Percentiles rank a stretch among this genome's conserved stretches.
Conservation (phyloP, 192 early-diverging fungal species). For the Backusella parvicylindrica region DNA sequence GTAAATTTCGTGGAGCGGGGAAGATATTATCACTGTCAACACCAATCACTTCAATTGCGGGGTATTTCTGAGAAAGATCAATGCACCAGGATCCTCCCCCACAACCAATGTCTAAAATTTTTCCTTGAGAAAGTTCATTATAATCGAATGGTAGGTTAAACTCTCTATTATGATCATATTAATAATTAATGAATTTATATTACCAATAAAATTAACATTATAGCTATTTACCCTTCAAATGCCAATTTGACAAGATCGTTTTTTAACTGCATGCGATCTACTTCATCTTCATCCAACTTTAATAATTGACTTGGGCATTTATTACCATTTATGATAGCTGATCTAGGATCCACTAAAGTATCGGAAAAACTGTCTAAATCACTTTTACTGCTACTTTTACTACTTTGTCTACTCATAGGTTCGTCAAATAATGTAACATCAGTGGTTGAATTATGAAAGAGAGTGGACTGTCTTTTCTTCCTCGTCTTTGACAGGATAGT, state of each 20-base stretch:
- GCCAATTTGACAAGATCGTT: constrained; percentile 37
- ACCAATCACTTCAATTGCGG: constrained; percentile 26
- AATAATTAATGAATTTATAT: neutral
- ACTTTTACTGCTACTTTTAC: neutral
- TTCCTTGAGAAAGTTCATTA: neutral
- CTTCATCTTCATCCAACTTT: constrained; percentile 23
- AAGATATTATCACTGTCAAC: constrained; percentile 27
- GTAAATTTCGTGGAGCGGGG: constrained; percentile 19
- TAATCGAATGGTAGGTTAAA: constrained; percentile 22
- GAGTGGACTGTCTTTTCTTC: neutral
- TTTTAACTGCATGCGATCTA: constrained; percentile 31
- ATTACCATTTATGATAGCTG: neutral
- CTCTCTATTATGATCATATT: constrained; percentile 12
- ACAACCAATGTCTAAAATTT: constrained; percentile 32
- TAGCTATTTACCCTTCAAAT: constrained; percentile 25
- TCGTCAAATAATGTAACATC: neutral
- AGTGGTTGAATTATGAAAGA: neutral
- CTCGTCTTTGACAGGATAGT: constrained; percentile 13
- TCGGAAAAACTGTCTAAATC: neutral
- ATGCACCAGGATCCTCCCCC: constrained; percentile 35
- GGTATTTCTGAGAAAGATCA: constrained; percentile 26
- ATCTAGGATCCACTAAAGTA: neutral
- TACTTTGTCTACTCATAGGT: neutral
- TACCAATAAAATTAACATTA: neutral
- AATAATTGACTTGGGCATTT: neutral